Evolutionary conservation across 352 stramenopile genomes (phyloP).

Genomic region (Pythium aristosporum): DNA sequence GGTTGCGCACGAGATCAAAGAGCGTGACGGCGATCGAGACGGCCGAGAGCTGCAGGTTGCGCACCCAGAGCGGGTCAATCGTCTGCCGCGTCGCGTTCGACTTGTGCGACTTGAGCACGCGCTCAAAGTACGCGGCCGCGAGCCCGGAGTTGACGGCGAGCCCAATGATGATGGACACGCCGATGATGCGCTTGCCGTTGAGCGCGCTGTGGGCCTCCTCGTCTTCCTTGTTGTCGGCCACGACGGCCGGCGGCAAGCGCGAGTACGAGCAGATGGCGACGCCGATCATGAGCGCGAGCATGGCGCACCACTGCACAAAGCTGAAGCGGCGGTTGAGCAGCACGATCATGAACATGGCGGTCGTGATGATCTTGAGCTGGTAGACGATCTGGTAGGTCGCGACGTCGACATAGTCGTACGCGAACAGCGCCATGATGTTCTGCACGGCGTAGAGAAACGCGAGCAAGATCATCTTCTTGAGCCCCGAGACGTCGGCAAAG

Average conservation of each 20-base stretch:
- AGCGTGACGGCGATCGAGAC: slow-evolving; percentile 76
- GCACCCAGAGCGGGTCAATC: slow-evolving; percentile 82
- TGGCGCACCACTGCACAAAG: slow-evolving; percentile 78
- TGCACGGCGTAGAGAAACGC: slow-evolving; percentile 86
- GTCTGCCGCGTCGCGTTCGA: slow-evolving; percentile 66
- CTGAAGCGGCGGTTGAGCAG: slow-evolving; percentile 85
- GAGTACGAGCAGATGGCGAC: slow-evolving; percentile 87
- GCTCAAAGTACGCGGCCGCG: slow-evolving; percentile 84
- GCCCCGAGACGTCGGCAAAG: slow-evolving; percentile 68
- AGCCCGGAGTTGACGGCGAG: slow-evolving; percentile 86
- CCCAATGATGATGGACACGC: slow-evolving; percentile 75
- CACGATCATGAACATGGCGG: slow-evolving; percentile 88
- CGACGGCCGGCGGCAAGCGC: slow-evolving; percentile 37
- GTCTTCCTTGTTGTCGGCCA: slow-evolving; percentile 24
- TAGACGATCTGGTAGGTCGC: slow-evolving; percentile 91
- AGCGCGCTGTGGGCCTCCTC: slow-evolving; percentile 22
- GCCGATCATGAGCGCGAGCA: slow-evolving; percentile 84
- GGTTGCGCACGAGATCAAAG: slow-evolving; percentile 71
- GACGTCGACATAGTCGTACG: slow-evolving; percentile 88
- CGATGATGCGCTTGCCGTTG: slow-evolving; percentile 65
- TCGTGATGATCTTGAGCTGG: slow-evolving; percentile 91
- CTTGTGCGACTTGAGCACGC: slow-evolving; percentile 88
- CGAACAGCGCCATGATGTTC: slow-evolving; percentile 85
- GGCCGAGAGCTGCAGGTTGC: slow-evolving; percentile 83
- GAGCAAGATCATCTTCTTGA: slow-evolving; percentile 86